Conservation (phyloP, 345 rosid species). For the Eucalyptus leucophloia region DNA sequence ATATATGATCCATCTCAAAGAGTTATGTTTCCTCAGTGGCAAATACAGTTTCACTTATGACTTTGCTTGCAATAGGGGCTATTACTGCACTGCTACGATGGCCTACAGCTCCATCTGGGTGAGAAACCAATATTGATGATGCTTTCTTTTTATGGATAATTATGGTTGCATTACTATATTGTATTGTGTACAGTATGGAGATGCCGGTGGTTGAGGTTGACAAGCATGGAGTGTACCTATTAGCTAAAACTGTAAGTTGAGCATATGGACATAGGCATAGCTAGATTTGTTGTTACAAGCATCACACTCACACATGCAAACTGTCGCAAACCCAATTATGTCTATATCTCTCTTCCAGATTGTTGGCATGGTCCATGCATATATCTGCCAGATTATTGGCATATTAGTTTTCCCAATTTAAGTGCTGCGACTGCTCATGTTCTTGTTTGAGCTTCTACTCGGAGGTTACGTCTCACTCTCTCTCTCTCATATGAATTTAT, state of each 20-base stretch:
- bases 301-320: not conserved
- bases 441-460: not conserved
- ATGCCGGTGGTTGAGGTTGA: slow-evolving; percentile 92
- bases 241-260: slow-evolving; percentile 72
- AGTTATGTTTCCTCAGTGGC: not conserved
- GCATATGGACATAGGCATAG: slow-evolving; percentile 1
- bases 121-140: not conserved
- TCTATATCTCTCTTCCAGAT: not conserved
- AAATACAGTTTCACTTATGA: not conserved
- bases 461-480: not conserved
- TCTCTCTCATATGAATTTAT: not conserved
- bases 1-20: not conserved
- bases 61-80: slow-evolving; percentile 28
- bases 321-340: not conserved
- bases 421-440: not conserved
- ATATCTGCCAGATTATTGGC: not conserved
- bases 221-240: slow-evolving; percentile 78
- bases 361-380: not conserved
- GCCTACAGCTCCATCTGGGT: slow-evolving; percentile 97
- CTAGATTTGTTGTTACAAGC: not conserved
- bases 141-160: not conserved
- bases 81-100: slow-evolving; percentile 75
- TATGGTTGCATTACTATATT: not conserved
- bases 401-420: not conserved
- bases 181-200: slow-evolving; percentile 46